Base-by-base conservation (phyloP, 768 basidiomycete species). In the Mycena rebaudengoi region DNA sequence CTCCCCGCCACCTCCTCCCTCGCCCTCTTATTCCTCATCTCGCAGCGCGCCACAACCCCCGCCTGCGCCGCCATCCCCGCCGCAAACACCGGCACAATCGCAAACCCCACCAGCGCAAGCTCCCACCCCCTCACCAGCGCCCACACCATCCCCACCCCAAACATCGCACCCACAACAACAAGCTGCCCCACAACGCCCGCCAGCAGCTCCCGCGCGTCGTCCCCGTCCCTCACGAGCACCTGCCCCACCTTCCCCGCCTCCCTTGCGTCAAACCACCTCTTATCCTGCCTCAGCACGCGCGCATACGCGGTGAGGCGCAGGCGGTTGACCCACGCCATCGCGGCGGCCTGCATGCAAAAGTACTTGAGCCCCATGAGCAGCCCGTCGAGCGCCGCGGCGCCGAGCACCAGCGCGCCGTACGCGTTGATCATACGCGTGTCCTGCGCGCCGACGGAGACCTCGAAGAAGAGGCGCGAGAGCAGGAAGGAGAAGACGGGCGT, bases 401-500 rank as follows among this genome's bases (percentile, higher is more conserved):
- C 84, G 30, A 99, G 86, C 1, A 91, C 84, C 68, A 97, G 82
- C 7, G 83, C 87, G 56, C 91, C 92, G 69, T 88, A 93, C 7
- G 79, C 78, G 76, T 92, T 89, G 78, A 94, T 91, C 25, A 79
- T 73, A 12, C 78, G 71, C 2, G 85, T 69, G 61, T 94, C 82
- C 23, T 88, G 80, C 1, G 90, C 93, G 52, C 90, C 88, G 69
- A 81, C 84, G 35, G 91, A 90, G 14, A 94, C 88, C 64, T 91
- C 84, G 73, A 86, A 91, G 57, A 97, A 84, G 14, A 99, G 85
- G 8, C 84, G 84, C 10, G 95, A 92, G 69, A 98, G 88, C 66
- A 96, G 85, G 81, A 85, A 94, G 2, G 97, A 96, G 83, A 98
- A 99, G 44, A 98, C 61, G 3, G 98, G 97, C 0, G 95, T 98